Conservation (phyloP, 1,284 basidiomycete genomes). For the Trichosporon ovoides region DNA sequence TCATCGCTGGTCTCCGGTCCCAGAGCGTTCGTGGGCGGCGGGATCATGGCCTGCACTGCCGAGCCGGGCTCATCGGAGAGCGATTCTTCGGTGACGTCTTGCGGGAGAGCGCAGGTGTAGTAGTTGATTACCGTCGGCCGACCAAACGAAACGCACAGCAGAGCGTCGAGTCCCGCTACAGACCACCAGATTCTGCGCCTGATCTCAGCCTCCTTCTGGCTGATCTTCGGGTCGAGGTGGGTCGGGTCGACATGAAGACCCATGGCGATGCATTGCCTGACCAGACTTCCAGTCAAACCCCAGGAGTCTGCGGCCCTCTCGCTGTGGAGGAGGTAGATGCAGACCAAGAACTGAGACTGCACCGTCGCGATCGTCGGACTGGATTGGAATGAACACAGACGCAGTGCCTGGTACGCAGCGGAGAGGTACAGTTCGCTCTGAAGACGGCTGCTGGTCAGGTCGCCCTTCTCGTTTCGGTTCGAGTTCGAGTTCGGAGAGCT, state of each 20-base stretch:
- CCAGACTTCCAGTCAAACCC: constrained; percentile 39
- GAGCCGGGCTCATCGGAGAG: constrained; percentile 40
- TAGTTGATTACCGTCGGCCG: constrained; percentile 44
- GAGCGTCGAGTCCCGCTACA: constrained; percentile 44
- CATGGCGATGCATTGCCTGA: constrained; percentile 45
- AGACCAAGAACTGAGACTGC: constrained; percentile 43
- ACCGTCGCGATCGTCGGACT: constrained; percentile 43
- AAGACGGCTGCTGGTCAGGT: constrained; percentile 43
- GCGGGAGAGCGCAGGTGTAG: constrained; percentile 44
- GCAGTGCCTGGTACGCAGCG: constrained; percentile 46
- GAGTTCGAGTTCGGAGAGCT: background rate
- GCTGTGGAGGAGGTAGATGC: constrained; percentile 44
- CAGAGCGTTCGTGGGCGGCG: constrained; percentile 32
- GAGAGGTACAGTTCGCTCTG: constrained; percentile 49
- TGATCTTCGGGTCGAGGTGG: constrained; percentile 39
- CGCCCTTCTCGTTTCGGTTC: constrained; percentile 13
- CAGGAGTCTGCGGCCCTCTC: constrained; percentile 47
- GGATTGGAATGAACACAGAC: constrained; percentile 48
- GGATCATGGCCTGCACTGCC: constrained; percentile 22
- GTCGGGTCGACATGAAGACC: constrained; percentile 47
- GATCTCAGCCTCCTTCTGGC: constrained; percentile 44
- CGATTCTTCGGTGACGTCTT: constrained; percentile 41
- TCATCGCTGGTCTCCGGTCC: constrained; percentile 36
- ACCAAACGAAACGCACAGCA: constrained; percentile 45
- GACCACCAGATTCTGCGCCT: constrained; percentile 47